phyloP scores from a whole-genome alignment of 2,329 filamentous ascomycete species.

The Fusarium guadeloupense region DNA sequence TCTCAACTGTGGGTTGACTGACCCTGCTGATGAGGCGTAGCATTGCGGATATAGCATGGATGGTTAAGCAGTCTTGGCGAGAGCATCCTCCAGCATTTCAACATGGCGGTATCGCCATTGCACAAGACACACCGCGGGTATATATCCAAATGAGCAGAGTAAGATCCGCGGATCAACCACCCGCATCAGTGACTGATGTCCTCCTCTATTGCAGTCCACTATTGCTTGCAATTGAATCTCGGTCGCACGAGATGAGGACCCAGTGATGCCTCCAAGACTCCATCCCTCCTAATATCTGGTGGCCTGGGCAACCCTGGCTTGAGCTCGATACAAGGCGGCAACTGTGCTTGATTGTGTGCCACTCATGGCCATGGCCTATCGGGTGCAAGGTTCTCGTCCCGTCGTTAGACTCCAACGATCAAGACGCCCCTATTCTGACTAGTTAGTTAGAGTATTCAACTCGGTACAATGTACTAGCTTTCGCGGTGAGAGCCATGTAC shows the following conservation, averaged over 20 bases:
- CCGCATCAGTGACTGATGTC: slow-evolving; percentile 9
- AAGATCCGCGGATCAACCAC: slow-evolving; percentile 22
- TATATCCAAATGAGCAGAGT: not conserved
- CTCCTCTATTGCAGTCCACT: not conserved
- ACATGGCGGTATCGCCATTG: not conserved
- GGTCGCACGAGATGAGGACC: slow-evolving; percentile 4
- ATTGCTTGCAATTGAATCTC: slow-evolving; percentile 1
- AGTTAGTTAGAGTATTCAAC: no score
- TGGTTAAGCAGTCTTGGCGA: slow-evolving; percentile 20
- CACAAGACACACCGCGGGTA: slow-evolving; percentile 2
- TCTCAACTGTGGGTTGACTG: slow-evolving; percentile 16
- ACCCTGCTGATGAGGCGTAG: slow-evolving; percentile 32
- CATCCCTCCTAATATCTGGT: slow-evolving; percentile 8
- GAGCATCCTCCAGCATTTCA: slow-evolving; percentile 4
- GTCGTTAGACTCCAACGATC: slow-evolving; percentile 14
- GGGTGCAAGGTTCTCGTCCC: slow-evolving; percentile 31
- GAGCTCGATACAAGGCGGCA: slow-evolving; percentile 30
- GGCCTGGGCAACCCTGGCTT: slow-evolving; percentile 24
- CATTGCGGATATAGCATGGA: slow-evolving; percentile 32
- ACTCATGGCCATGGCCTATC: slow-evolving; percentile 35
- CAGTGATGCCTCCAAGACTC: slow-evolving; percentile 7
- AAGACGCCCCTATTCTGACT: slow-evolving; percentile 22
- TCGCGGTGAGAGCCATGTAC: not conserved
- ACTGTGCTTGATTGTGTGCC: slow-evolving; percentile 35
- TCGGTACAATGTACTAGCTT: not conserved